A percentile compares a stretch with the other conserved stretches of the same genome.
Conservation (phyloP, 2,329 filamentous ascomycete species). For the Epicoccum sorghinum region DNA sequence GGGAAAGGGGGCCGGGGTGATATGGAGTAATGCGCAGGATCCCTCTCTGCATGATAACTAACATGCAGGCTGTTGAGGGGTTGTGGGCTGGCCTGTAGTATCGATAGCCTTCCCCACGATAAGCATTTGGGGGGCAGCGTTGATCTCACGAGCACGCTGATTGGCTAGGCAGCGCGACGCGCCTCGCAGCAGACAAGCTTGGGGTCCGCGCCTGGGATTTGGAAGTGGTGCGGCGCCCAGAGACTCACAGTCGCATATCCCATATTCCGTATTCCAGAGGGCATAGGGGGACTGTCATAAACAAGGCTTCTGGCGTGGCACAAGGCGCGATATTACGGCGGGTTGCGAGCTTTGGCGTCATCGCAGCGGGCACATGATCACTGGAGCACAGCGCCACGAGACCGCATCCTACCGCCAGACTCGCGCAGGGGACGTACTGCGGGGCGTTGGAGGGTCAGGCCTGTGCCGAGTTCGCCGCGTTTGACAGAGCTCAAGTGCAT, state of each 20-base stretch:
- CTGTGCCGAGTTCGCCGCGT: conserved; percentile 2
- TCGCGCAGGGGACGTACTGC: conserved; percentile 8
- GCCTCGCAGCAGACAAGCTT: conserved; percentile 9
- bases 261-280: background rate
- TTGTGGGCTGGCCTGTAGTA: conserved; percentile 2
- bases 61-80: conserved; percentile 14
- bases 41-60: conserved; percentile 2
- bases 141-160: conserved; percentile 3
- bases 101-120: conserved; percentile 18
- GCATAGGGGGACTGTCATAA: background rate
- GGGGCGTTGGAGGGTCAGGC: conserved; percentile 11
- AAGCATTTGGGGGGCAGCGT: conserved; percentile 15
- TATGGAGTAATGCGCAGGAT: background rate
- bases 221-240: conserved; percentile 6
- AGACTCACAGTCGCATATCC: conserved; percentile 9
- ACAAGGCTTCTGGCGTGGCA: conserved; percentile 19
- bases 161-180: conserved; percentile 7
- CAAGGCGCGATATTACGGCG: conserved; percentile 25
- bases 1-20: conserved; percentile 1
- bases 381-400: conserved; percentile 18
- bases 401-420: conserved; percentile 10
- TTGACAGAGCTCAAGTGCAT: conserved; percentile 12
- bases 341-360: conserved; percentile 38
- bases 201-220: background rate
- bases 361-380: conserved; percentile 29